Conservation (phyloP, 139 green algal species). For the Bryopsis sp. region DNA sequence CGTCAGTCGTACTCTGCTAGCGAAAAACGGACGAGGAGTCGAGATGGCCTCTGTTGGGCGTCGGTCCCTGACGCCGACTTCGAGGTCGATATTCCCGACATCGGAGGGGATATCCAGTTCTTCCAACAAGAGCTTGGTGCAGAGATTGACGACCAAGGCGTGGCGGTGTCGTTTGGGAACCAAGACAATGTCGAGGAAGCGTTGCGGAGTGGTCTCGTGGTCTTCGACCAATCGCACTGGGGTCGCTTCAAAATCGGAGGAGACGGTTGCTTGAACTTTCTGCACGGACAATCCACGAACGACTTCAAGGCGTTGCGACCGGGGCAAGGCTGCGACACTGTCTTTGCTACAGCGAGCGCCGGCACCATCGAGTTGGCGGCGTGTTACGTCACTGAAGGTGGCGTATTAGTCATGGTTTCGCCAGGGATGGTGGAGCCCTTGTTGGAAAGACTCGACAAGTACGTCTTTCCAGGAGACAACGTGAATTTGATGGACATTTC, state of each 20-base stretch:
- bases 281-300: constrained; percentile 63
- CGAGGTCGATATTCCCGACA: neutral
- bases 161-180: neutral
- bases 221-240: constrained; percentile 48
- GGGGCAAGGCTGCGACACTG: constrained; percentile 49
- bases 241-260: constrained; percentile 54
- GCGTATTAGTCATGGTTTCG: constrained; percentile 48
- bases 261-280: constrained; percentile 36
- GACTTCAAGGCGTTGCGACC: constrained; percentile 36
- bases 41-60: too few species aligned
- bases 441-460: constrained; percentile 53
- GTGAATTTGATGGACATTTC: constrained; percentile 26
- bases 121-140: constrained; percentile 1
- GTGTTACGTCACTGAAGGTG: constrained; percentile 10
- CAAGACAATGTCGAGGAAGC: constrained; percentile 6
- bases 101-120: neutral
- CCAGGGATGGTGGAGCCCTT: constrained; percentile 34
- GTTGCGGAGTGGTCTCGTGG: neutral
- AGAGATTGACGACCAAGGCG: neutral
- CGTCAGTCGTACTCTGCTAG: too few species aligned
- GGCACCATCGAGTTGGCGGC: constrained; percentile 18
- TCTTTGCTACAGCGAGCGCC: constrained; percentile 22
- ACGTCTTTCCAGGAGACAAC: constrained; percentile 65
- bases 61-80: too few species aligned
- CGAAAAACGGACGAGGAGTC: too few species aligned